These are phyloP conservation scores for Tanacetum coccineum DNA, from an alignment of 129 eudicot species.

Conservation along the genomic window DNA sequence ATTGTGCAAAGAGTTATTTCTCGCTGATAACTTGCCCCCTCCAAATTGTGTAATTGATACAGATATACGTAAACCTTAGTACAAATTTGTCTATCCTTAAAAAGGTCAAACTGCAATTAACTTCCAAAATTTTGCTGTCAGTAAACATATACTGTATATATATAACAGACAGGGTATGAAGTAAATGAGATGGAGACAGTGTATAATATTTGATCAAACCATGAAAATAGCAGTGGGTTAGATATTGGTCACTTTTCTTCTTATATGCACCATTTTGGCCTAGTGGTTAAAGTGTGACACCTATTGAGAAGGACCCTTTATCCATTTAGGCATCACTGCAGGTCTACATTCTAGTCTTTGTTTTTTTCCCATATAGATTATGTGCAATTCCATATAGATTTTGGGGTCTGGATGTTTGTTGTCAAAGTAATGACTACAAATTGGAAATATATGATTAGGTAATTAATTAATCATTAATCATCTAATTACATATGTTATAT, in stretches of 20 bases:
- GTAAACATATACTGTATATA: neutral
- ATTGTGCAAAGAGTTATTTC: too few species aligned
- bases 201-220: conserved; percentile 6
- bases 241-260: conserved; percentile 5
- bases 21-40: too few species aligned
- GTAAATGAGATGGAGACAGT: conserved; percentile 3
- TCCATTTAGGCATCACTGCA: neutral
- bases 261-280: conserved; percentile 3
- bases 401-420: neutral
- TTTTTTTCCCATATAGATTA: neutral
- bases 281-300: conserved; percentile 12
- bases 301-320: neutral
- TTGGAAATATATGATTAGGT: neutral
- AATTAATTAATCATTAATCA: neutral
- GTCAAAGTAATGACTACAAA: neutral
- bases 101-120: neutral
- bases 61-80: too few species aligned
- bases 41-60: too few species aligned
- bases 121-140: neutral
- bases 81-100: too few species aligned
- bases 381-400: neutral
- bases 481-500: neutral
- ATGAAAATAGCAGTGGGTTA: neutral
- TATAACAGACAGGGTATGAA: neutral
- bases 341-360: conserved; percentile 8